Base-by-base conservation (phyloP, 2,329 filamentous ascomycete genomes). In the Trichoderma sp. region DNA sequence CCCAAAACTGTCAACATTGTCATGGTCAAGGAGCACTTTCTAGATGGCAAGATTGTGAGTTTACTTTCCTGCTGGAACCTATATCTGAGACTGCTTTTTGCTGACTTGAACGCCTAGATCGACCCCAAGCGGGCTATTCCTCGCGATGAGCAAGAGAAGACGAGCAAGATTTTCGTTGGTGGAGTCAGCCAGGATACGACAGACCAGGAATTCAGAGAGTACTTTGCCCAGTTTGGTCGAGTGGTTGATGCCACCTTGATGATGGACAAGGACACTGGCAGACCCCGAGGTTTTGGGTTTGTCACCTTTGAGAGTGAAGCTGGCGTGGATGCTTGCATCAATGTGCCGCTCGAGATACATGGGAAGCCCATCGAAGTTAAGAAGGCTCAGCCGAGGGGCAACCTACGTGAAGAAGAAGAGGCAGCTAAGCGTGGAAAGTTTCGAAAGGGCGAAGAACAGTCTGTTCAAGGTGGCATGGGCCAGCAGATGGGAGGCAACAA, bases 251-350 rank as follows among this genome's bases (percentile, higher is more conserved):
- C 96, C 2, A 99, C 96, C 0, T 89, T 99, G 3, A 99, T 99
- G 96, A 99, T 99, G 91, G 96, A 99, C 81, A 99, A 99, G 83
- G 96, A 99, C 81, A 99, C 96, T 1, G 96, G 96, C n/a, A 90
- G 96, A 53, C 96, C 96, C 3, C 89, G 96, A 79, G 96, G 96
- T 2, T 99, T 99, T 78, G 96, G 96, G 15, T 99, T 99, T 81
- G 96, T 99, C 68, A 99, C 96, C 0, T 99, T 99, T 77, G 96
- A 99, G 82, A 97, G 92, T 76, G 96, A 99, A 78, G 91, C 93
- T 18, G 96, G 96, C 21, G 96, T 99, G 58, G 96, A 99, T 75
- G 92, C 93, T 39, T 97, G 95, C 73, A 89, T 99, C 57, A 90
- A 92, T 71, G 89, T 91, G 26, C 93, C 94, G 18, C 88, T 99